Conservation (phyloP, 331 rosid genomes). For the Acacia concinna region DNA sequence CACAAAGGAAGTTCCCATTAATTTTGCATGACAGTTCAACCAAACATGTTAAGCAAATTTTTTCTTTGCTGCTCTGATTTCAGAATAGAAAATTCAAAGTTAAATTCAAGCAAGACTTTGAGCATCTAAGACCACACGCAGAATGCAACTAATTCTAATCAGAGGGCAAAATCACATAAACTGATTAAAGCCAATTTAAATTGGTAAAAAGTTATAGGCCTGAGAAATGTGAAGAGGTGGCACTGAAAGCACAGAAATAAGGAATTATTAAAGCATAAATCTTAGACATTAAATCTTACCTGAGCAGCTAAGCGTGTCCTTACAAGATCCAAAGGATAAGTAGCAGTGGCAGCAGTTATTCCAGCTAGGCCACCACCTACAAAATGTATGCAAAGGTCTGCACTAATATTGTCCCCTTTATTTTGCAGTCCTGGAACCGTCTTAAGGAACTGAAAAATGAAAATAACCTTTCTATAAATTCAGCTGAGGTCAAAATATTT, state of each 20-base stretch:
- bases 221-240: not conserved
- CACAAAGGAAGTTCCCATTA: not conserved
- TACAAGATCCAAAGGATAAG: constrained; percentile 58
- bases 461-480: not conserved
- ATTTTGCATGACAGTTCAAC: not conserved
- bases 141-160: constrained; percentile 10
- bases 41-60: constrained; percentile 12
- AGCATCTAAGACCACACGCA: not conserved
- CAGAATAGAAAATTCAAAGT: not conserved
- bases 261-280: not conserved
- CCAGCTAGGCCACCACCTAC: constrained; percentile 95
- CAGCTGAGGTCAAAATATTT: not conserved
- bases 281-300: constrained; percentile 28
- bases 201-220: not conserved
- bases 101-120: constrained; percentile 3
- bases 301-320: constrained; percentile 58
- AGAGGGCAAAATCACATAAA: constrained; percentile 5
- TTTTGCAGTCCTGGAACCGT: constrained; percentile 56
- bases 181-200: not conserved
- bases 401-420: constrained; percentile 48
- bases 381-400: constrained; percentile 68
- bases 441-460: constrained; percentile 54
- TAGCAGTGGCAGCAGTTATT: constrained; percentile 48
- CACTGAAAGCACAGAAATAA: not conserved
- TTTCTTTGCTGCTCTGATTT: not conserved